Evolutionary conservation across 306 rosid species (phyloP), one percentile per base, ranked within the genome.

Genomic region (Vicia villosa): DNA sequence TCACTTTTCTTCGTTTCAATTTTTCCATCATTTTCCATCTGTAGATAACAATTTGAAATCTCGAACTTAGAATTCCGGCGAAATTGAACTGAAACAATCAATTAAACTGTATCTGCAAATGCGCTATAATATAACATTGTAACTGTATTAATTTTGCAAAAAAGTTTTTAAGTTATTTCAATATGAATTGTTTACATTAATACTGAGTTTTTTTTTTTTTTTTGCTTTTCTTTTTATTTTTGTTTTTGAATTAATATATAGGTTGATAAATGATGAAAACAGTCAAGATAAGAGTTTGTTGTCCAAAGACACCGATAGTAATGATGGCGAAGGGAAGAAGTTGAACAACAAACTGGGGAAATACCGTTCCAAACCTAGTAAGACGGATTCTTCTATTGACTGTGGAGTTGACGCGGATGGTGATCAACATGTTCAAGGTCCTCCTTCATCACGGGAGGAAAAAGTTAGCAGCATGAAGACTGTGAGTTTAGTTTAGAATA

Each of bases 381-480:
- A 88, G 82, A 79, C 78, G 40, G 98, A 94, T 72, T 82, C 80
- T 72, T 76, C 95, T 52, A 75, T 80, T 86, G 97, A 88, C 49
- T 77, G 70, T 60, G 96, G 86, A 80, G 85, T 81, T 67, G 98
- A 93, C 74, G 89, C 70, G 14, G 97, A 93, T 70, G 94, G 88
- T 17, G 96, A 88, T 69, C 85, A 84, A 76, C 92, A 85, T 36
- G 94, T 78, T 73, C 98, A 85, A 79, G 95, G 96, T 42, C 74
- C 84, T 79, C 73, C 93, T 42, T 86, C 96, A 8, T 79, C 89
- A 66, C 96, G 98, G 26, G 98, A 94, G 79, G 98, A 94, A 79
- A 88, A 89, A 88, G 96, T 90, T 80, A 90, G 97, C 92, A 90
- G 96, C 86, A 86, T 94, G 66, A 94, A 90, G 84, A 90, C 98